Base-by-base conservation (phyloP, 768 basidiomycete species). In the Boletus rufocinnamomeus region DNA sequence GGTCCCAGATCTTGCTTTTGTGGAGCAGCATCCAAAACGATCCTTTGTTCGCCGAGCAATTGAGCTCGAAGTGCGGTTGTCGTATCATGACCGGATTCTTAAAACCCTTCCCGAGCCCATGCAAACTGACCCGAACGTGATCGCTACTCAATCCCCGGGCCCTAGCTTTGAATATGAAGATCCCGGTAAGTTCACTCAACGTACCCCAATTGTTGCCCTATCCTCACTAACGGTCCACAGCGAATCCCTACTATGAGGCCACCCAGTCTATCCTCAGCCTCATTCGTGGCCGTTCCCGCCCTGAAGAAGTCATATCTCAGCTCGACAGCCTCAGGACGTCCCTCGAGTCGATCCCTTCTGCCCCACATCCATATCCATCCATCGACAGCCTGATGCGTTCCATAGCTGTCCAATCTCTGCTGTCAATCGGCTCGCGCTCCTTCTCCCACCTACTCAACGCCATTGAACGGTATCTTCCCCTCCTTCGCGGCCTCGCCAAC, bases 391-490 rank as follows among this genome's bases (percentile, higher is more conserved):
- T 87, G 52, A 77, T 88, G 41, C 86, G 92, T 25, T 87, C 89
- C 30, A 89, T 98, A 63, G 81, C 91, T 19, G 80, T 93, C 48
- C 94, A 98, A 65, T 93, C 91, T 14, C 82, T 98, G 6, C 82
- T 98, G 7, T 86, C 91, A 69, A 90, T 98, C 59, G 97, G 97
- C 52, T 86, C 91, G 2, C 87, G 97, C 17, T 97, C 95, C 4
- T 98, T 99, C 79, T 98, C 95, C 0, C 97, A 99, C 74, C 88
- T 98, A 65, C 84, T 98, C 63, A 98, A 98, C 68, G 95, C 95
- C 4, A 93, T 98, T 63, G 97, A 99, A 70, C 88, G 97, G 19
- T 98, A 95, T 68, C 84, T 95, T 2, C 83, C 84, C 6, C 78
- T 94, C 6, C 78, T 94, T 21, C 89, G 88, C 19, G 80, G 78